Percentiles rank a stretch among this genome's conserved stretches.
phyloP scores from a whole-genome alignment of 2,329 filamentous ascomycete species.

The Plectosphaerella sp. region DNA sequence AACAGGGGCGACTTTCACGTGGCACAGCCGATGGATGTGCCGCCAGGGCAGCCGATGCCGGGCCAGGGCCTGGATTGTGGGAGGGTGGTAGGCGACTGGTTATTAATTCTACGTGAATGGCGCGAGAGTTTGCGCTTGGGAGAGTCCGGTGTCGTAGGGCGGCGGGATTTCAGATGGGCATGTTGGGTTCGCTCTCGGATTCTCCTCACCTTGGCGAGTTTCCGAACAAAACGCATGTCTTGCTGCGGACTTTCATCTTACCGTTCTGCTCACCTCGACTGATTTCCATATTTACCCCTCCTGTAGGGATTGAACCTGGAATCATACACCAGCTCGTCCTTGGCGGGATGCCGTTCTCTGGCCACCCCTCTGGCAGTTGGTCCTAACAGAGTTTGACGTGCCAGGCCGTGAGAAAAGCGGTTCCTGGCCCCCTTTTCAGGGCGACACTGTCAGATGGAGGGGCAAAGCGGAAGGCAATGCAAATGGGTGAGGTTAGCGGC shows the following conservation, averaged over 20 bases:
- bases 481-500: background rate
- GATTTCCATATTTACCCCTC: too few species aligned
- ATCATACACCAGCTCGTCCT: too few species aligned
- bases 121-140: background rate
- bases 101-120: background rate
- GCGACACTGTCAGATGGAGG: too few species aligned
- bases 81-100: too few species aligned
- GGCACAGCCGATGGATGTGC: background rate
- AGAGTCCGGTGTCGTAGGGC: background rate
- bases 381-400: constrained; percentile 1
- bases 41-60: background rate
- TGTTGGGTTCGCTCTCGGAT: too few species aligned
- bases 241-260: background rate
- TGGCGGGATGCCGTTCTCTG: too few species aligned
- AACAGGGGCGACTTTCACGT: background rate
- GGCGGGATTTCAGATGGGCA: background rate
- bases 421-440: background rate
- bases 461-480: too few species aligned
- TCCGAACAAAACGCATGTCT: background rate
- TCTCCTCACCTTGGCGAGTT: too few species aligned
- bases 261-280: background rate
- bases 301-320: too few species aligned
- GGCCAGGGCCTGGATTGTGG: too few species aligned
- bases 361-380: too few species aligned
- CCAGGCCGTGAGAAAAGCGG: background rate